Percentiles rank a stretch among this genome's conserved stretches.
phyloP scores from a whole-genome alignment of 495 filamentous ascomycete genomes.

The Xylaria sp. region DNA sequence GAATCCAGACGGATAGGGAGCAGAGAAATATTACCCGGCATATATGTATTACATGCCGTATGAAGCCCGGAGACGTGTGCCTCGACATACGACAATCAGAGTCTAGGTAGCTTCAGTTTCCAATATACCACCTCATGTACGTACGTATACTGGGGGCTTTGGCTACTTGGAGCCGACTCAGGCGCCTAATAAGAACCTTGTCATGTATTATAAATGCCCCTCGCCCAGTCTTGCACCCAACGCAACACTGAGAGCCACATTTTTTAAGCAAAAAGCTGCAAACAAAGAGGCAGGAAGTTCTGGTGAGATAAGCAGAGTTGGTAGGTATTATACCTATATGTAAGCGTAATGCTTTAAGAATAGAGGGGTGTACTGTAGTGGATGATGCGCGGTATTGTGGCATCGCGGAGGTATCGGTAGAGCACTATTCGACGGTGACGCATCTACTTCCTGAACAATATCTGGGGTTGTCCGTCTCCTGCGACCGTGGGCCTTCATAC shows the following conservation, averaged over 20 bases:
- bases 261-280: no score
- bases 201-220: slow-evolving; percentile 3
- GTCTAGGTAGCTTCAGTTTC: background rate
- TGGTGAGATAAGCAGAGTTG: no score
- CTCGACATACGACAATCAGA: slow-evolving; percentile 3
- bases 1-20: slow-evolving; percentile 10
- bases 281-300: background rate
- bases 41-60: slow-evolving; percentile 21
- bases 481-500: background rate
- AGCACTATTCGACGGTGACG: background rate
- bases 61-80: background rate
- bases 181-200: slow-evolving; percentile 25
- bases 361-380: background rate
- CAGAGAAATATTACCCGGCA: slow-evolving; percentile 25
- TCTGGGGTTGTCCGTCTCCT: background rate
- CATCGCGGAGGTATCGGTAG: no score
- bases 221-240: background rate
- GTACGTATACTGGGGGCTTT: background rate
- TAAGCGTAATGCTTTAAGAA: no score
- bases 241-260: background rate
- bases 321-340: no score
- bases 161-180: slow-evolving; percentile 7
- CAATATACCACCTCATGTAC: no score
- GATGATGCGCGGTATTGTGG: background rate
- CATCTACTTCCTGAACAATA: background rate